phyloP scores from a whole-genome alignment of 2,329 filamentous ascomycete genomes.

The Phaeosphaeria sp. region DNA sequence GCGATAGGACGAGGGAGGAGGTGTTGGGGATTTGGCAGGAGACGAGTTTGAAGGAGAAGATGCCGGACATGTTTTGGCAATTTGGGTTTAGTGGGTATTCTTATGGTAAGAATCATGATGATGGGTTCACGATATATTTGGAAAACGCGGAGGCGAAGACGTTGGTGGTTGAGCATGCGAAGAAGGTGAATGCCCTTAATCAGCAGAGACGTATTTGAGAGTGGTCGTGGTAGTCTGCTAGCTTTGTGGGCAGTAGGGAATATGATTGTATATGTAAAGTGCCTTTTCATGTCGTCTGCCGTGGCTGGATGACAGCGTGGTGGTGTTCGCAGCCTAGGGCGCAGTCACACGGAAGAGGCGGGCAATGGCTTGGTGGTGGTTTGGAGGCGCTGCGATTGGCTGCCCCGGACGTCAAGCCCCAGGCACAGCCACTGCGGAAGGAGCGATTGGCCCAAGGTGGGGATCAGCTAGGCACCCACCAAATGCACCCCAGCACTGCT shows the following conservation, averaged over 20 bases:
- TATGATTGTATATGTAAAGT: no score
- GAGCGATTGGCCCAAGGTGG: conserved; percentile 15
- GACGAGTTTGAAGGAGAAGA: conserved; percentile 55
- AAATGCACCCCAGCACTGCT: conserved; percentile 31
- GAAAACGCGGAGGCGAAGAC: conserved; percentile 44
- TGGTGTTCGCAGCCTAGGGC: conserved; percentile 1
- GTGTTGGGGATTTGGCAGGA: conserved; percentile 60
- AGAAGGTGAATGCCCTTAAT: conserved; percentile 29
- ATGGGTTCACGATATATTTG: conserved; percentile 64
- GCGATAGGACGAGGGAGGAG: conserved; percentile 54
- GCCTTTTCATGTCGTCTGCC: neutral
- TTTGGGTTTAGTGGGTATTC: conserved; percentile 60
- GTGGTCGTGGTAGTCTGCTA: no score
- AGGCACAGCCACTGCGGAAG: conserved; percentile 8
- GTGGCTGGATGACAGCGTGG: neutral
- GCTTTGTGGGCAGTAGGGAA: neutral
- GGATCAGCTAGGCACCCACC: conserved; percentile 37
- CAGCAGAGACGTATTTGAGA: neutral
- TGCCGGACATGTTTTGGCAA: conserved; percentile 65
- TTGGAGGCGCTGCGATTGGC: conserved; percentile 1
- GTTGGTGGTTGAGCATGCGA: conserved; percentile 30
- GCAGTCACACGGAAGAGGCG: conserved; percentile 8
- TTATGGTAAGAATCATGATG: conserved; percentile 62
- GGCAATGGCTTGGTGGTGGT: neutral
- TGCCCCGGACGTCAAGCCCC: neutral